A percentile compares a stretch with the other conserved stretches of the same genome.
Conservation (phyloP, 2,329 filamentous ascomycete genomes). For the Bisporella sp. region DNA sequence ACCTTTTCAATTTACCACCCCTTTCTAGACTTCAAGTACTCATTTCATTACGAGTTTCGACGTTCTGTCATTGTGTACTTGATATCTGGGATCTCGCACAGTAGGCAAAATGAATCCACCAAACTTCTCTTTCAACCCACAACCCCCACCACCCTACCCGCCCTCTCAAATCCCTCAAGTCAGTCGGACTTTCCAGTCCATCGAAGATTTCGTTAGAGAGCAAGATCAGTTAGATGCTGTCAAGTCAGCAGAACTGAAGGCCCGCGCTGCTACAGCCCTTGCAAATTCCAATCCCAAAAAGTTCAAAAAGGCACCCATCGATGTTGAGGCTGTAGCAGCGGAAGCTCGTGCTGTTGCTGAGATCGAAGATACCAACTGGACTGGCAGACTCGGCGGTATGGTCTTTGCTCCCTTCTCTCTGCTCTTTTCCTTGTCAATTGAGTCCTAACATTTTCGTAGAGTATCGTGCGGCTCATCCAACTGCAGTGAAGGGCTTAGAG, state of each 20-base stretch:
- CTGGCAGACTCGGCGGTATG: constrained; percentile 22
- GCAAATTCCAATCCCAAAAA: neutral
- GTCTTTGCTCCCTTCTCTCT: neutral
- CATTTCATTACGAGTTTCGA: too few species aligned
- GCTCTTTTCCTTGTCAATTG: neutral
- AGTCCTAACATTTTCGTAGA: constrained; percentile 11
- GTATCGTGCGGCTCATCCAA: constrained; percentile 17
- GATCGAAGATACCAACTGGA: constrained; percentile 24
- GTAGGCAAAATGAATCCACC: too few species aligned
- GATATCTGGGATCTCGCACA: too few species aligned
- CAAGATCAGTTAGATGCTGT: constrained; percentile 5
- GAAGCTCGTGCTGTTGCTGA: constrained; percentile 10
- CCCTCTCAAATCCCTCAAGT: neutral
- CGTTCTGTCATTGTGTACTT: too few species aligned
- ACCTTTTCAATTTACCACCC: too few species aligned
- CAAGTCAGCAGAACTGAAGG: neutral
- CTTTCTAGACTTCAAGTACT: too few species aligned
- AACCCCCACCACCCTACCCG: too few species aligned
- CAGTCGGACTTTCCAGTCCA: constrained; percentile 1
- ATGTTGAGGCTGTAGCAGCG: neutral
- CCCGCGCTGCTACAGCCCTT: neutral
- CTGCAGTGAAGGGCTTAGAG: constrained; percentile 8
- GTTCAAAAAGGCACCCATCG: neutral
- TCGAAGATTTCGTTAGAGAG: constrained; percentile 14
- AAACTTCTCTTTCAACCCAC: too few species aligned